These are phyloP conservation scores for Stereocaulon alpinum DNA, from an alignment of 495 filamentous ascomycete genomes.

Conservation along the genomic window DNA sequence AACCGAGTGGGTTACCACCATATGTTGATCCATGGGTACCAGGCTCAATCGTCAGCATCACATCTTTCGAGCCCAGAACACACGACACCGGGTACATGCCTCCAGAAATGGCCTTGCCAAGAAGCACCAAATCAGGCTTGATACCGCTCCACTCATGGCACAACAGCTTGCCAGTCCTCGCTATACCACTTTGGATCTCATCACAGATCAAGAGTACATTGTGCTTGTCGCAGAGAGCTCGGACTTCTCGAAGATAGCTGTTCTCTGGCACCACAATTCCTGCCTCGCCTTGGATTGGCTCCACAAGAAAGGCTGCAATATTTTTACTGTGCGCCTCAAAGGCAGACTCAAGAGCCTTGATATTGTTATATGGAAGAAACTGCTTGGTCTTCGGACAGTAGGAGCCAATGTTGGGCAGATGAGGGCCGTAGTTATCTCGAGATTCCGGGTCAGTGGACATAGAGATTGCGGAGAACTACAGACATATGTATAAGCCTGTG, in stretches of 20 bases:
- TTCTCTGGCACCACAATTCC: constrained; percentile 93
- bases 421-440: constrained; percentile 92
- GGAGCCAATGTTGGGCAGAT: constrained; percentile 78
- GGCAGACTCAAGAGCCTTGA: constrained; percentile 67
- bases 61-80: constrained; percentile 76
- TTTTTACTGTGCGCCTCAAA: constrained; percentile 72
- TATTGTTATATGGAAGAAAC: constrained; percentile 74
- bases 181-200: constrained; percentile 97
- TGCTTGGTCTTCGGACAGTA: constrained; percentile 65
- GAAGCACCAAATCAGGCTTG: constrained; percentile 86
- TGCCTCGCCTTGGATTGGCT: constrained; percentile 97
- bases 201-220: constrained; percentile 94
- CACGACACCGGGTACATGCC: constrained; percentile 98
- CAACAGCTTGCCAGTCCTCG: constrained; percentile 82
- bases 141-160: constrained; percentile 92
- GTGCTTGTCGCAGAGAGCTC: constrained; percentile 81
- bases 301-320: constrained; percentile 87
- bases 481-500: neutral
- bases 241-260: constrained; percentile 72
- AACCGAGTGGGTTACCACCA: constrained; percentile 94
- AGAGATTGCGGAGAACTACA: constrained; percentile 87
- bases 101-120: constrained; percentile 95
- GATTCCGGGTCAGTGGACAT: constrained; percentile 93
- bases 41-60: constrained; percentile 96
- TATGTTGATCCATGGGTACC: constrained; percentile 97